Evolutionary conservation across 139 green algal genomes (phyloP), one percentile per base, ranked within the genome.

Genomic region (Edaphochlamys debaryana): DNA sequence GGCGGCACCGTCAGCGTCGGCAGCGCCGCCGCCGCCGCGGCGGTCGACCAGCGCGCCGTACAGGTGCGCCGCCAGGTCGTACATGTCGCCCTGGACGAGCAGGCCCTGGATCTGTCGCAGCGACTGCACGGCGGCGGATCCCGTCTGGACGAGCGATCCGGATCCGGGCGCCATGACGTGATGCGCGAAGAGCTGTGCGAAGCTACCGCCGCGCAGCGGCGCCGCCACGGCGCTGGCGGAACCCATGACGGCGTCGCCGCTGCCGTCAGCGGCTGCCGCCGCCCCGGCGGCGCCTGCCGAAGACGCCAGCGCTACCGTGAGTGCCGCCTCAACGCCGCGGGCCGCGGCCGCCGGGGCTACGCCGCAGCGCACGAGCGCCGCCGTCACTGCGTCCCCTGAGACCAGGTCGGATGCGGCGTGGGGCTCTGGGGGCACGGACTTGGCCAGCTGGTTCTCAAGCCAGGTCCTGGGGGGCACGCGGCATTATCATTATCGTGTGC

Each of bases 71-170:
- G 63, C 41, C 1, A 90, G 70, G 29, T 19, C 69, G 40, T 70
- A 30, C 76, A 90, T 81, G 48, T 64, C 52, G 40, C 79, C 86
- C 41, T 69, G 72, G 2, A 90, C 68, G 19, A 90, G 69, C 60
- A 86, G 76, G 37, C 79, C 76, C 81, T 87, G 86, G 19, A 90
- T 71, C 62, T 37, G 41, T 3, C 75, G 75, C 42, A 81, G n/a
- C 4, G 75, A 60, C 42, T 81, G 75, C 34, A 81, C 60, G n/a
- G 75, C 75, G 20, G 75, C 30, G 6, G 60, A 22, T 4, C 77
- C 63, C 23, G 63, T 40, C 6, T n/a, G 5, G 23, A 52, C 63
- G 25, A 83, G n/a, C 36, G 77, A 30, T 23, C 19, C 63, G n/a
- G 3, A 9, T n/a, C n/a, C n/a, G 6, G 62, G 41, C 23, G 64